Percentiles rank a stretch among this genome's conserved stretches.
Evolutionary conservation across 2,329 filamentous ascomycete species (phyloP).

Genomic region (Stagonosporopsis rhizophila): DNA sequence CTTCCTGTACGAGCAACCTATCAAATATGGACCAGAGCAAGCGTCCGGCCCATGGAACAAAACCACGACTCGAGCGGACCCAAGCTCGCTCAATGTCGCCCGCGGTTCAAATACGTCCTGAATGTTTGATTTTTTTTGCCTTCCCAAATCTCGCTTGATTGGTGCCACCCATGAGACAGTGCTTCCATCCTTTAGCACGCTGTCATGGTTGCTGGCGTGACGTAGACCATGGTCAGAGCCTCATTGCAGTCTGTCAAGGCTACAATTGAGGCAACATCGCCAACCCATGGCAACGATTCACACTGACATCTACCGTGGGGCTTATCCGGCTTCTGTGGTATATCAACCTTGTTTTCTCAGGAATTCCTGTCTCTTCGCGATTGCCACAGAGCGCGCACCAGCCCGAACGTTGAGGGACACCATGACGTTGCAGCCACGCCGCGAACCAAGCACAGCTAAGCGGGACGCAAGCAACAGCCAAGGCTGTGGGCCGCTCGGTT

Average conservation of each 20-base stretch:
- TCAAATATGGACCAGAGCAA: conserved; percentile 19
- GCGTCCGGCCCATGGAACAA: conserved; percentile 22
- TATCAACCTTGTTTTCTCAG: neutral
- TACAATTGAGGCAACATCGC: neutral
- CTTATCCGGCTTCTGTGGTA: neutral
- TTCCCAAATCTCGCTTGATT: conserved; percentile 14
- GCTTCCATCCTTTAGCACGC: conserved; percentile 4
- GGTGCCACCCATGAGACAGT: conserved; percentile 11
- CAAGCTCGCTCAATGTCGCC: conserved; percentile 1
- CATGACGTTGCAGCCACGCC: conserved; percentile 20
- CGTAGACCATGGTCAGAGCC: conserved; percentile 9
- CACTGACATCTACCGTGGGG: neutral
- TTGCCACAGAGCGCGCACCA: conserved; percentile 1
- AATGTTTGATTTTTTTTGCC: conserved; percentile 23
- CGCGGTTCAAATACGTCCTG: neutral
- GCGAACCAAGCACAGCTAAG: conserved; percentile 10
- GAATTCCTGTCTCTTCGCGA: neutral
- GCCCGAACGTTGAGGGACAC: neutral
- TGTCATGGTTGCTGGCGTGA: conserved; percentile 14
- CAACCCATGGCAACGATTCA: neutral
- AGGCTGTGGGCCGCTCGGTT: conserved; percentile 14
- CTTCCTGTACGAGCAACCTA: conserved; percentile 24
- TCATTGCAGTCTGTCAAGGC: conserved; percentile 2
- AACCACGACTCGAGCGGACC: conserved; percentile 16
- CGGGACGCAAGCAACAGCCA: conserved; percentile 19